phyloP scores from a whole-genome alignment of 345 rosid genomes.

The Corchorus capsularis region DNA sequence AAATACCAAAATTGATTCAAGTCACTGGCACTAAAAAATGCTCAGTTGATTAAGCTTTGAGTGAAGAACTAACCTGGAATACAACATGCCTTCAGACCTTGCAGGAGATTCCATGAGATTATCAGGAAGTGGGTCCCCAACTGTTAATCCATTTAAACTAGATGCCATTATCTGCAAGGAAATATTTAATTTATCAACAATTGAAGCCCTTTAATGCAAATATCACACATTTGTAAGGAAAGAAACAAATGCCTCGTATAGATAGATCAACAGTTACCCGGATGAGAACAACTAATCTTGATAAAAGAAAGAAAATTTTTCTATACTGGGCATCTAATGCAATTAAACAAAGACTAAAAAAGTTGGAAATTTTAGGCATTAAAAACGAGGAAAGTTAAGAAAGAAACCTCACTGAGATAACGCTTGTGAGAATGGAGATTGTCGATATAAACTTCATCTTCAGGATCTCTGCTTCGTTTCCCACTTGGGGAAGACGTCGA shows the following conservation, averaged over 20 bases:
- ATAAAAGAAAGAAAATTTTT: not conserved
- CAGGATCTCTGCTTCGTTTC: slow-evolving; percentile 86
- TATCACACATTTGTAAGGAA: not conserved
- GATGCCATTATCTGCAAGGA: slow-evolving; percentile 86
- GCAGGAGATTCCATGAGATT: slow-evolving; percentile 86
- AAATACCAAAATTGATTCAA: not conserved
- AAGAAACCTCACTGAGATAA: slow-evolving; percentile 81
- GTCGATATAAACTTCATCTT: slow-evolving; percentile 92
- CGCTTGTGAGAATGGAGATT: slow-evolving; percentile 95
- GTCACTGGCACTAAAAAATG: not conserved
- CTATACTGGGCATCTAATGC: not conserved
- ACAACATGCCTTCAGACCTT: slow-evolving; percentile 57
- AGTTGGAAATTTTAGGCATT: not conserved
- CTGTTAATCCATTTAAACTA: slow-evolving; percentile 90
- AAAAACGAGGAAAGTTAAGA: not conserved
- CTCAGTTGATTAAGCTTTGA: not conserved
- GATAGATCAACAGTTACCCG: not conserved
- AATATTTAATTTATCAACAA: not conserved
- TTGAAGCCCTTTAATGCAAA: not conserved
- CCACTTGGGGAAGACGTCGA: slow-evolving; percentile 56
- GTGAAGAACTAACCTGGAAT: slow-evolving; percentile 39
- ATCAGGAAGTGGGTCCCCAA: slow-evolving; percentile 82
- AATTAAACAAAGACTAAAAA: not conserved
- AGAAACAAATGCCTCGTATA: not conserved
- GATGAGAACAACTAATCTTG: not conserved